phyloP scores from a whole-genome alignment of 2,329 filamentous ascomycete species.

The Trichoderma citrinoviride region DNA sequence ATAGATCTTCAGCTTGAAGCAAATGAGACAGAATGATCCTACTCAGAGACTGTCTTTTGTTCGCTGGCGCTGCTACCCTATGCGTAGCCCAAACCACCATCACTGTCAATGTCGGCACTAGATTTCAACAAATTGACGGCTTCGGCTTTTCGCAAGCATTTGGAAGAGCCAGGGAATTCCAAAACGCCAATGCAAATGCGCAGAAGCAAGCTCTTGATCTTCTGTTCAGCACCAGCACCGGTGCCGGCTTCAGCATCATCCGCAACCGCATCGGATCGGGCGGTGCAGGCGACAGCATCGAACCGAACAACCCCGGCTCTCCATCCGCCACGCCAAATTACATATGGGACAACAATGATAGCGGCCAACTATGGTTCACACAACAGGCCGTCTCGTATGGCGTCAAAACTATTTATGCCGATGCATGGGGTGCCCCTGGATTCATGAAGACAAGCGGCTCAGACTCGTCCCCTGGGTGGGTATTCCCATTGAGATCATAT shows the following conservation, averaged over 20 bases:
- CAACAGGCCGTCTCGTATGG: constrained; percentile 6
- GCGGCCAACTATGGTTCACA: constrained; percentile 9
- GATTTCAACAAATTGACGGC: constrained; percentile 7
- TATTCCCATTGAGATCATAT: background rate
- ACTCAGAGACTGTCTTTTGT: background rate
- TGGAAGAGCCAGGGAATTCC: constrained; percentile 1
- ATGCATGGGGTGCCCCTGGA: constrained; percentile 12
- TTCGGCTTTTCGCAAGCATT: constrained; percentile 15
- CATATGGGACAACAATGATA: constrained; percentile 4
- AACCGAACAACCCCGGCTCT: constrained; percentile 6
- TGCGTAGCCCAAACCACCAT: constrained; percentile 5
- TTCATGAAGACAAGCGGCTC: constrained; percentile 14
- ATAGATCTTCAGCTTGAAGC: background rate
- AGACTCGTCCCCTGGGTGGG: constrained; percentile 2
- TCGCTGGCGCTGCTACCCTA: background rate
- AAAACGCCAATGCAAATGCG: constrained; percentile 7
- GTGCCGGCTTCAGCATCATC: constrained; percentile 9
- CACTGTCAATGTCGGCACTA: constrained; percentile 1
- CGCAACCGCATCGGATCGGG: constrained; percentile 12
- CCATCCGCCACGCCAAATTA: constrained; percentile 2
- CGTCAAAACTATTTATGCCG: background rate
- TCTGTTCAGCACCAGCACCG: constrained; percentile 6
- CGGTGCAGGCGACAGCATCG: constrained; percentile 6
- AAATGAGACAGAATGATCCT: background rate
- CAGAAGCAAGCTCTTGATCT: constrained; percentile 10